Evolutionary conservation across 768 basidiomycete species (phyloP).

Genomic region (Exsudoporus frostii): DNA sequence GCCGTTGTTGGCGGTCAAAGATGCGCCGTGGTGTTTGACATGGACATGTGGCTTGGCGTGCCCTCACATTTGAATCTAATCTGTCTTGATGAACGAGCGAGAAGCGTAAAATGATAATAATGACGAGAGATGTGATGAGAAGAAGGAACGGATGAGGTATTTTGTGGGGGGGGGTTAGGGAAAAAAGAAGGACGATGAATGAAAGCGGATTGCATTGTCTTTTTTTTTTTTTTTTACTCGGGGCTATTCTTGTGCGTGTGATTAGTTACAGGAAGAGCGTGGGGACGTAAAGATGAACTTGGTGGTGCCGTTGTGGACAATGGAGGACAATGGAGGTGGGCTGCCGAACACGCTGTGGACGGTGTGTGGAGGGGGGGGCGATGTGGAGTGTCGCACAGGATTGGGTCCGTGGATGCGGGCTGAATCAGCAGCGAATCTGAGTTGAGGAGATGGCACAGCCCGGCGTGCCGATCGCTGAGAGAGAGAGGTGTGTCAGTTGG

Average conservation of each 20-base stretch:
- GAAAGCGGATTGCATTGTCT: slow-evolving; percentile 4
- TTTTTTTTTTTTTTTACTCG: background rate
- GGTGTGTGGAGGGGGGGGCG: slow-evolving; percentile 9
- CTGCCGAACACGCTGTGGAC: slow-evolving; percentile 22
- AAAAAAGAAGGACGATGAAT: background rate
- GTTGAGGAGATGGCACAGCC: slow-evolving; percentile 23
- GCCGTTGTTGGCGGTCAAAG: background rate
- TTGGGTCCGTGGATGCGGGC: slow-evolving; percentile 12
- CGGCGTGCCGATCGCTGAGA: slow-evolving; percentile 31
- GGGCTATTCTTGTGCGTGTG: slow-evolving; percentile 3
- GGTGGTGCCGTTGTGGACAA: slow-evolving; percentile 23
- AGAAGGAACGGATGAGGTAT: background rate
- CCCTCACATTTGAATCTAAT: slow-evolving; percentile 4
- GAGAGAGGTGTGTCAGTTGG: slow-evolving; percentile 29
- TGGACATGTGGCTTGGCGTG: background rate
- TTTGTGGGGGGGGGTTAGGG: background rate
- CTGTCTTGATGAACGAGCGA: background rate
- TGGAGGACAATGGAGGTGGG: background rate
- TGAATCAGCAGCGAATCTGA: slow-evolving; percentile 28
- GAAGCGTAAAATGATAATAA: slow-evolving; percentile 8
- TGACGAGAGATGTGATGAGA: slow-evolving; percentile 6
- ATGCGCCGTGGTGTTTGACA: background rate
- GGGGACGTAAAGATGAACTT: slow-evolving; percentile 19
- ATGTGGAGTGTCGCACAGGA: background rate
- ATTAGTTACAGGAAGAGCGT: slow-evolving; percentile 2